phyloP scores from a whole-genome alignment of 1,284 basidiomycete genomes.

The Hymenochaete sp. region DNA sequence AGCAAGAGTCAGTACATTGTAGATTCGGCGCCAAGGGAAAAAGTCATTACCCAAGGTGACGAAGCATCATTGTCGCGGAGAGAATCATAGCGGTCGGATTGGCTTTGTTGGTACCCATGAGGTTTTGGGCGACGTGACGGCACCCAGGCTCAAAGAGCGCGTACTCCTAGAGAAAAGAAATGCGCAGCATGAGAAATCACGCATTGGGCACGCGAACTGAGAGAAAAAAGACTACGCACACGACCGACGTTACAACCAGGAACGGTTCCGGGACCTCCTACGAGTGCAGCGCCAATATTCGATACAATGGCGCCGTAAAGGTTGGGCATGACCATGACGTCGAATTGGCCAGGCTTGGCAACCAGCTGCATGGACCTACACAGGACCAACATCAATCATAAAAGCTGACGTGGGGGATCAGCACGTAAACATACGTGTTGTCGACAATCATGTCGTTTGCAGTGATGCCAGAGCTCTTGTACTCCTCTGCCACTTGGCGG shows the following conservation, averaged over 20 bases:
- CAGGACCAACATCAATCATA: constrained; percentile 9
- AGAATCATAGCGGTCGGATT: constrained; percentile 99
- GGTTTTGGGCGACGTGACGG: constrained; percentile 96
- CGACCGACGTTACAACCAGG: constrained; percentile 98
- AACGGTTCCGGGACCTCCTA: constrained; percentile 96
- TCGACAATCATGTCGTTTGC: constrained; percentile 99
- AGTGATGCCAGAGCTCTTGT: constrained; percentile 87
- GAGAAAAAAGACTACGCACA: constrained; percentile 36
- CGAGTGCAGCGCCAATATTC: constrained; percentile 97
- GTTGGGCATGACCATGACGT: constrained; percentile 99
- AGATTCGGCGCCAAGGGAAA: constrained; percentile 22
- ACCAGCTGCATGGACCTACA: constrained; percentile 95
- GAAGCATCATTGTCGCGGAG: constrained; percentile 96
- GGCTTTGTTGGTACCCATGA: constrained; percentile 95
- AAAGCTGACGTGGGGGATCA: background rate
- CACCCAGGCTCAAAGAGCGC: constrained; percentile 99
- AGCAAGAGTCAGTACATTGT: background rate
- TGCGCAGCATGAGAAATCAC: background rate
- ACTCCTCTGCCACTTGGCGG: constrained; percentile 91
- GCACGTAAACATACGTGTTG: constrained; percentile 79
- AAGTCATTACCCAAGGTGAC: constrained; percentile 77
- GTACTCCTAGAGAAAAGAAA: constrained; percentile 59
- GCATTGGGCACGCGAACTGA: constrained; percentile 5
- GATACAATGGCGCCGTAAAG: constrained; percentile 95
- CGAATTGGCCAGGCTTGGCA: constrained; percentile 90